phyloP scores from a whole-genome alignment of 768 basidiomycete species.

The Termitomyces sp. region DNA sequence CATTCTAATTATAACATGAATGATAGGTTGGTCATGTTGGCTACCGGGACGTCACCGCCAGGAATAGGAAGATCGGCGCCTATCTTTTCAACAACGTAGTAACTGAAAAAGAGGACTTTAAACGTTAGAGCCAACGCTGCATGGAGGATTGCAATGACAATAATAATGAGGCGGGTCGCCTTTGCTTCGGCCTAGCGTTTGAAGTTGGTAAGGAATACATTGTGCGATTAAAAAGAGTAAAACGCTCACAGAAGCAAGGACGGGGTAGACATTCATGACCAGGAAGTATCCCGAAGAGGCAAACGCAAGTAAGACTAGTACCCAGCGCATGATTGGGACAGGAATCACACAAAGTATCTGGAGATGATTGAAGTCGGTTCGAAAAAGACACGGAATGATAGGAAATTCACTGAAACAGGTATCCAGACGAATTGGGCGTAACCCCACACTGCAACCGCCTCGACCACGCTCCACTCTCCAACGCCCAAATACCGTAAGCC shows the following conservation, averaged over 20 bases:
- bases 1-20: no score
- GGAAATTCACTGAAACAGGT: conserved; percentile 65
- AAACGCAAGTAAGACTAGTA: conserved; percentile 69
- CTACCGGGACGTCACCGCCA: conserved; percentile 30
- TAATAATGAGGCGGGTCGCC: conserved; percentile 77
- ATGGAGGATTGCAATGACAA: conserved; percentile 73
- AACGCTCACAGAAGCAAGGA: conserved; percentile 71
- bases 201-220: background rate
- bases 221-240: background rate
- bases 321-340: conserved; percentile 78
- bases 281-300: conserved; percentile 87
- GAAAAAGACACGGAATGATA: background rate
- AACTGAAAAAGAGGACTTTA: conserved; percentile 69
- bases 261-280: conserved; percentile 80
- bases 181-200: conserved; percentile 76
- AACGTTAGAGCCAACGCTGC: conserved; percentile 79
- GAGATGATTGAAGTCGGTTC: background rate
- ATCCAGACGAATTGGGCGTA: conserved; percentile 87
- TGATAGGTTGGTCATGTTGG: conserved; percentile 25
- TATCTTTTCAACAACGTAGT: conserved; percentile 44
- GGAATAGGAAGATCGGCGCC: conserved; percentile 39
- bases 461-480: conserved; percentile 85
- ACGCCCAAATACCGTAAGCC: conserved; percentile 83
- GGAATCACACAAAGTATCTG: conserved; percentile 87
- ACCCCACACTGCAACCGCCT: conserved; percentile 79